Evolutionary conservation across 352 stramenopile species (phyloP), one percentile per base, ranked within the genome.

Genomic region (Sclerospora graminicola): DNA sequence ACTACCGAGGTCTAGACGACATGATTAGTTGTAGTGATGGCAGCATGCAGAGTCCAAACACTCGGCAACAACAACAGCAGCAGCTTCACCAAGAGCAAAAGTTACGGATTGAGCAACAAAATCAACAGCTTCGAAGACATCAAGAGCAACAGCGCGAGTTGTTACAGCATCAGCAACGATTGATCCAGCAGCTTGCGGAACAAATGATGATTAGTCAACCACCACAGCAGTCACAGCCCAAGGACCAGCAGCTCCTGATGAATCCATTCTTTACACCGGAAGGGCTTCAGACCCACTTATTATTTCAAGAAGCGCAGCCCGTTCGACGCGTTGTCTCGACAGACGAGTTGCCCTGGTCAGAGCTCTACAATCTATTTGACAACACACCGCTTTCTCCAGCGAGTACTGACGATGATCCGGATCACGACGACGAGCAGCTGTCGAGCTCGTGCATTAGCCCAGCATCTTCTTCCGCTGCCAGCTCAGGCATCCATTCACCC

Each of bases 361-460:
- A 89, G 59, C 53, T 89, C 13, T 89, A 89, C 60, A 83, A 87
- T 52, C 41, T 89, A 14, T 89, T 89, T 35, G 74, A 89, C 18
- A 52, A 63, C 13, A 42, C 60, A n/a, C 54, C 60, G 24, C 40
- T 78, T 41, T 64, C 70, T 8, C 63, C 62, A 28, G 19, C 51
- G 9, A 60, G 41, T 51, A 66, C 56, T 11, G 67, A 81, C 28
- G 65, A 84, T 45, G 71, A 83, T 40, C 59, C 54, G 6, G 69
- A 79, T 24, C 66, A 68, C 24, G 68, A 84, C 45, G 63, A 81
- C 29, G 70, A 86, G 32, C 82, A 50, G 46, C 48, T 54, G 13
- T 66, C 53, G 36, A 72, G 52, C 33, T 50, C 48, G 41, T 48
- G 41, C 29, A 54, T 53, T 44, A 64, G 49, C 27, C 51, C 57